A percentile compares a stretch with the other conserved stretches of the same genome.
These are phyloP conservation scores for Neofusicoccum ribis DNA, from an alignment of 2,329 filamentous ascomycete species.

Conservation along the genomic window DNA sequence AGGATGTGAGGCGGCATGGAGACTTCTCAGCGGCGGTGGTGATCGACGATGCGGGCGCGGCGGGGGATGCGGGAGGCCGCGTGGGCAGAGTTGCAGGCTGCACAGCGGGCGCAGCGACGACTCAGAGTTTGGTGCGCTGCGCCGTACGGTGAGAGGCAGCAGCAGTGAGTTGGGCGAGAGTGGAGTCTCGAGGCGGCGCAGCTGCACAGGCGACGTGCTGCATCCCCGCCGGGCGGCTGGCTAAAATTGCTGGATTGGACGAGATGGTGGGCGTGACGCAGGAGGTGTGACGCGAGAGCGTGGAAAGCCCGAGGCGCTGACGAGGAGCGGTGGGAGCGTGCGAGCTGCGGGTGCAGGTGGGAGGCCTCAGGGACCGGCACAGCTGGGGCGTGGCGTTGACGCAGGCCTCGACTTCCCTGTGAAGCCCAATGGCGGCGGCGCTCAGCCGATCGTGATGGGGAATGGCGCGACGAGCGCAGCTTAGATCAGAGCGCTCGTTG, in stretches of 20 bases:
- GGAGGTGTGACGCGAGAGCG: conserved; percentile 9
- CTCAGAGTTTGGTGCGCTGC: conserved; percentile 5
- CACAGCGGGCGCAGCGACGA: neutral
- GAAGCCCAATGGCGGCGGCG: conserved; percentile 5
- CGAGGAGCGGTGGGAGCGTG: conserved; percentile 4
- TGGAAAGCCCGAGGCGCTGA: neutral
- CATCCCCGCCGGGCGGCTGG: neutral
- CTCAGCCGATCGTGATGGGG: neutral
- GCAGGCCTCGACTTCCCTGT: conserved; percentile 12
- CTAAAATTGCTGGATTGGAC: conserved; percentile 15
- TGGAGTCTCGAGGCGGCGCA: conserved; percentile 15
- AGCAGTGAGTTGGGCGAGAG: conserved; percentile 3
- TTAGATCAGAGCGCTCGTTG: conserved; percentile 13
- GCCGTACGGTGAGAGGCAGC: conserved; percentile 5
- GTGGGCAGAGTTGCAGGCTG: neutral
- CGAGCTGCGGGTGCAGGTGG: conserved; percentile 4
- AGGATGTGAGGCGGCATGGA: neutral
- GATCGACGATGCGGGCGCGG: conserved; percentile 1
- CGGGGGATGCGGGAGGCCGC: neutral
- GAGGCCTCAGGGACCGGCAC: conserved; percentile 7
- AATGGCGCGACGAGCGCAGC: conserved; percentile 10
- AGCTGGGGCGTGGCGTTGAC: conserved; percentile 11
- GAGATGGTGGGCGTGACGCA: neutral
- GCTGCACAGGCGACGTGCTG: conserved; percentile 7
- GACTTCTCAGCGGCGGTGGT: neutral